A percentile compares a stretch with the other conserved stretches of the same genome.
Conservation (phyloP, 805 yeast species). For the Brettanomyces sp. region DNA sequence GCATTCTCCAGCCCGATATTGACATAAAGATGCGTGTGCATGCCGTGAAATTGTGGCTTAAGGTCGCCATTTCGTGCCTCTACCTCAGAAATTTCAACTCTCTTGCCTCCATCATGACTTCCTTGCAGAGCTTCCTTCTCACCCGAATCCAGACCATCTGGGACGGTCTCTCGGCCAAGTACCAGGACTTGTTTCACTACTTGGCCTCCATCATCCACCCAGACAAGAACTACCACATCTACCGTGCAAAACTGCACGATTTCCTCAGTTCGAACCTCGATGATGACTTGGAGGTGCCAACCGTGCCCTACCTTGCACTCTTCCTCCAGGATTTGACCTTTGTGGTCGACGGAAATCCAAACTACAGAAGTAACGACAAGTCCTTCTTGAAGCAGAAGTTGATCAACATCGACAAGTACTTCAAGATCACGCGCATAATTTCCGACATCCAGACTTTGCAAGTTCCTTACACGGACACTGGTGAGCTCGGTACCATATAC, state of each 20-base stretch:
- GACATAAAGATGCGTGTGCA: slow-evolving; percentile 40
- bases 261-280: slow-evolving; percentile 39
- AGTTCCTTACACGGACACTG: slow-evolving; percentile 39
- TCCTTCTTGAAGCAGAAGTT: slow-evolving; percentile 45
- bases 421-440: slow-evolving; percentile 54
- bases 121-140: slow-evolving; percentile 63
- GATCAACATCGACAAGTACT: slow-evolving; percentile 67
- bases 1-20: slow-evolving; percentile 46
- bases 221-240: slow-evolving; percentile 60
- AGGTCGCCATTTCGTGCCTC: slow-evolving; percentile 61
- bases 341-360: slow-evolving; percentile 74
- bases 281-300: slow-evolving; percentile 40
- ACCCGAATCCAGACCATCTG: slow-evolving; percentile 55
- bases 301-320: slow-evolving; percentile 68
- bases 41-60: slow-evolving; percentile 61
- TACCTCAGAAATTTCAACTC: slow-evolving; percentile 72
- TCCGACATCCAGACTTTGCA: slow-evolving; percentile 63
- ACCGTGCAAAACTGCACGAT: slow-evolving; percentile 52
- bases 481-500: slow-evolving; percentile 20
- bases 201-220: slow-evolving; percentile 66
- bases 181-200: slow-evolving; percentile 52
- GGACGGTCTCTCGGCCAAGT: slow-evolving; percentile 49
- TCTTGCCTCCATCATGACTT: slow-evolving; percentile 67
- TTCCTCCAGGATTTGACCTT: slow-evolving; percentile 74
- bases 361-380: slow-evolving; percentile 46